Percentiles rank a stretch among this genome's conserved stretches.
phyloP scores from a whole-genome alignment of 73 alveolate species.

The Paramecium octaurelia region DNA sequence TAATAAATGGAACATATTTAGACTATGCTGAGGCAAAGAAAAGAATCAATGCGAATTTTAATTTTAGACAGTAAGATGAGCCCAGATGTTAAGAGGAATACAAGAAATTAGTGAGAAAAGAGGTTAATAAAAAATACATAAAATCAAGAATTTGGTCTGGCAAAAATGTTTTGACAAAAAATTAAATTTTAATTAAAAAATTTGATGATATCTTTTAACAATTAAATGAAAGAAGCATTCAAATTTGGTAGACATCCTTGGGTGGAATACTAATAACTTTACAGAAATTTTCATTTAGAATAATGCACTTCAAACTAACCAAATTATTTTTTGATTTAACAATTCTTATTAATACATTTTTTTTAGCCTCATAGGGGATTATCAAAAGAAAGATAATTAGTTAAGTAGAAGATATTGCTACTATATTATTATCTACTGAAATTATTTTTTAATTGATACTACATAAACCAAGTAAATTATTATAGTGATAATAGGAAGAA shows the following conservation, averaged over 20 bases:
- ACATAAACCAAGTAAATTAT: not conserved
- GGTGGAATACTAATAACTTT: not conserved
- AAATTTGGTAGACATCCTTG: not conserved
- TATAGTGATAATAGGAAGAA: not conserved
- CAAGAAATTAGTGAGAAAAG: not conserved
- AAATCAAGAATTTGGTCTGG: constrained; percentile 12
- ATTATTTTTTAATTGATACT: not conserved
- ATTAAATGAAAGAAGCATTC: not conserved
- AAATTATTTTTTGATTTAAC: not conserved
- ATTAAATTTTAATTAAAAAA: not conserved
- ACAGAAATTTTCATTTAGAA: not conserved
- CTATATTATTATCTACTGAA: not conserved
- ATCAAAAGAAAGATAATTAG: not conserved
- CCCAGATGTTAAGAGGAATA: not conserved
- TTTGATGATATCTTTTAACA: not conserved
- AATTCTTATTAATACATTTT: not conserved
- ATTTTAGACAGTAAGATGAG: too few species aligned
- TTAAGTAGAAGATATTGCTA: constrained; percentile 1
- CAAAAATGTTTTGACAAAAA: not conserved
- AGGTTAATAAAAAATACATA: not conserved
- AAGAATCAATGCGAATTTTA: not conserved
- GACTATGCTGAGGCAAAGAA: not conserved
- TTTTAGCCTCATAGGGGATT: not conserved
- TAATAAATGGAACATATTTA: not conserved
- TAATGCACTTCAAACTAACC: not conserved